These are phyloP conservation scores for Daldinia vernicosa DNA, from an alignment of 495 filamentous ascomycete genomes.

Conservation along the genomic window DNA sequence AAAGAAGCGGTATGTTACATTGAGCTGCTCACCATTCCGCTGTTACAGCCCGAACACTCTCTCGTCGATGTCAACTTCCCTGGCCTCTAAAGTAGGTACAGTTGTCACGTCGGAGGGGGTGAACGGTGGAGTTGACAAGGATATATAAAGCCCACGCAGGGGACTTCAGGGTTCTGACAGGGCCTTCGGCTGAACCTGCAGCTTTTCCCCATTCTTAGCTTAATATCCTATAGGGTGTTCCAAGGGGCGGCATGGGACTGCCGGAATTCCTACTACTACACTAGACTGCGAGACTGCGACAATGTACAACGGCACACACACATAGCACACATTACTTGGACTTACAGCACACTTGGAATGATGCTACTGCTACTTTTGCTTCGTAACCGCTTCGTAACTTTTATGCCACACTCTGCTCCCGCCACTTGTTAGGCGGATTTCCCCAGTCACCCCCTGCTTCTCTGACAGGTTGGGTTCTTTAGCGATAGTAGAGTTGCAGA, in stretches of 20 bases:
- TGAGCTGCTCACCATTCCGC: slow-evolving; percentile 18
- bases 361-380: slow-evolving; percentile 28
- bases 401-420: slow-evolving; percentile 11
- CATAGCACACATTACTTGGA: neutral
- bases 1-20: slow-evolving; percentile 41
- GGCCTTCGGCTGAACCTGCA: slow-evolving; percentile 41
- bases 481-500: slow-evolving; percentile 34
- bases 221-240: slow-evolving; percentile 41
- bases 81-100: slow-evolving; percentile 38
- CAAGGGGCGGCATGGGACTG: slow-evolving; percentile 40
- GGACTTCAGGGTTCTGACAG: slow-evolving; percentile 41
- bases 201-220: slow-evolving; percentile 43
- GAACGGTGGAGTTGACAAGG: slow-evolving; percentile 32
- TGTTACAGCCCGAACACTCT: slow-evolving; percentile 6
- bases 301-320: slow-evolving; percentile 14
- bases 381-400: slow-evolving; percentile 13
- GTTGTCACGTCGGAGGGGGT: slow-evolving; percentile 42
- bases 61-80: slow-evolving; percentile 13
- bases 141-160: slow-evolving; percentile 38
- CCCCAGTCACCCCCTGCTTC: slow-evolving; percentile 3
- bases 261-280: slow-evolving; percentile 42
- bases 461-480: slow-evolving; percentile 12
- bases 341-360: slow-evolving; percentile 29
- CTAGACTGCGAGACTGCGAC: slow-evolving; percentile 28
- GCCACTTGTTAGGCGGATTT: slow-evolving; percentile 14